Evolutionary conservation across 2,329 filamentous ascomycete genomes (phyloP).

Genomic region (Periconia sp.): DNA sequence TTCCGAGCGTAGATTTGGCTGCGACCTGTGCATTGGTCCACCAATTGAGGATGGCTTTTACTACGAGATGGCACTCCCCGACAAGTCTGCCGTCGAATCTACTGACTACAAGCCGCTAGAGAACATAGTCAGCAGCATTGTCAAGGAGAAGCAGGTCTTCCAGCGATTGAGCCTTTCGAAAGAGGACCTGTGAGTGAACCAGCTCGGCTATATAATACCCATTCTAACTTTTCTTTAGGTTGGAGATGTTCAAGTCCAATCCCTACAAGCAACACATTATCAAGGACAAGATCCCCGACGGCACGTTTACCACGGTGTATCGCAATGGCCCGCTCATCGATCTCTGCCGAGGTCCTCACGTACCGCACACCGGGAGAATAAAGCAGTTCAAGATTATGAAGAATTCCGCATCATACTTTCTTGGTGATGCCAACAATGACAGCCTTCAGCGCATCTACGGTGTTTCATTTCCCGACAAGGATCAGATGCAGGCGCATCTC

Average conservation of each 20-base stretch:
- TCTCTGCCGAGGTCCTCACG: constrained; percentile 92
- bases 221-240: constrained; percentile 31
- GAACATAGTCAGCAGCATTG: constrained; percentile 77
- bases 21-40: constrained; percentile 90
- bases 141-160: constrained; percentile 97
- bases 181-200: constrained; percentile 68
- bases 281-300: constrained; percentile 86
- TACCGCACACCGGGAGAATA: constrained; percentile 90
- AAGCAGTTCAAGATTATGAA: constrained; percentile 96
- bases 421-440: constrained; percentile 92
- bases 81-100: constrained; percentile 72
- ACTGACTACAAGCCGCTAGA: constrained; percentile 86
- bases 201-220: background rate
- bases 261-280: constrained; percentile 99
- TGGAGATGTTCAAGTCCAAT: constrained; percentile 97
- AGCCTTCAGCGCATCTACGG: constrained; percentile 96
- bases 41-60: constrained; percentile 93
- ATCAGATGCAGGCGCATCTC: constrained; percentile 89
- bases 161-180: constrained; percentile 89
- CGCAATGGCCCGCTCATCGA: constrained; percentile 93
- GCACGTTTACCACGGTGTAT: constrained; percentile 92
- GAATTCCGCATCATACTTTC: constrained; percentile 85
- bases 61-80: constrained; percentile 90
- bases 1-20: constrained; percentile 87
- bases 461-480: constrained; percentile 97